Evolutionary conservation across 2,329 filamentous ascomycete genomes (phyloP), one percentile per base, ranked within the genome.

Genomic region (Emergomyces pasteurianus): DNA sequence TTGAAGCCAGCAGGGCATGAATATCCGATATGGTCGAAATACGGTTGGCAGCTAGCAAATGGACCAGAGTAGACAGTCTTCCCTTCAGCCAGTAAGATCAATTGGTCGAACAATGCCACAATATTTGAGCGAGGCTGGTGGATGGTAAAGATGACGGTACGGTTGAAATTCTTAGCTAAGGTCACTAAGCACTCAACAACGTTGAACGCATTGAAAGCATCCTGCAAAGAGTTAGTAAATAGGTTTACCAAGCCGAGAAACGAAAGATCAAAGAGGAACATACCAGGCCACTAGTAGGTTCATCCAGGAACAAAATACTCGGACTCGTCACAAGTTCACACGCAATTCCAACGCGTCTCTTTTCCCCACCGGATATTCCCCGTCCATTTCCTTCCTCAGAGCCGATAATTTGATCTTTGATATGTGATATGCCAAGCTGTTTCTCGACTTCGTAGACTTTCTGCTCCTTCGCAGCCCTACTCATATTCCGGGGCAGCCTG

Each of bases 81-180:
- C 31, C 94, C 94, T 66, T 90, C 87, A 1, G 94, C 94, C 50
- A 99, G 80, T 16, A 99, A 83, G 59, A 99, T 82, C n/a, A 99
- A 81, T 60, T 92, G 86, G 72, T 99, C 94, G 71, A 99, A 99
- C 2, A 99, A 82, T 10, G 94, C 94, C 26, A 97, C 94, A 69
- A 99, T 99, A 74, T 99, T 99, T 12, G 94, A 99, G 66, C 95
- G 85, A 43, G 94, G 94, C 70, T 99, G 94, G 73, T 99, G 94
- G 65, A 99, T 99, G 16, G 94, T 99, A 77, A 99, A 96, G 64
- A 99, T 88, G 60, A 99, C 91, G 0, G 95, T 99, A 63, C 95
- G 84, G 76, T 96, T 95, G 78, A 97, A 99, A 49, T 86, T 94
- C 78, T 96, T 96, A 58, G 95, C 94, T 52, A 99, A 78, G 1